Evolutionary conservation across 352 stramenopile species (phyloP).

Genomic region (Globisporangium apiculatum): DNA sequence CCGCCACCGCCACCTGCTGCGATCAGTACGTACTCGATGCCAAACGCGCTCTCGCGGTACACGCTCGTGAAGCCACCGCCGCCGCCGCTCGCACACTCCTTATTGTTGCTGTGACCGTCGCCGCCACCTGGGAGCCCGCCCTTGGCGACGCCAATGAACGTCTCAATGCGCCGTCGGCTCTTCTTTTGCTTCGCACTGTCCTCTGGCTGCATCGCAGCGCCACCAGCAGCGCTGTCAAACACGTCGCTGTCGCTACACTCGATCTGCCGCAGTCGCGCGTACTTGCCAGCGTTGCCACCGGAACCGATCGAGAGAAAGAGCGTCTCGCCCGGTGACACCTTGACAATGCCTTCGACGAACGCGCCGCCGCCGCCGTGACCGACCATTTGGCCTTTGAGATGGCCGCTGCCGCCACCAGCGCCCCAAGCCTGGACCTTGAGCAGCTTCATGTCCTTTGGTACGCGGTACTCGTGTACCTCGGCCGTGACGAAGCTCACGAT

Average conservation of each 20-base stretch:
- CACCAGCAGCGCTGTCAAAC: constrained; percentile 8
- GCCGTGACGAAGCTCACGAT: constrained; percentile 54
- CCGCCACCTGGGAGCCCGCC: constrained; percentile 52
- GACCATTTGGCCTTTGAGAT: constrained; percentile 36
- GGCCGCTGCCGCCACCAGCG: constrained; percentile 54
- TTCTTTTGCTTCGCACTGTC: constrained; percentile 11
- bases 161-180: constrained; percentile 25
- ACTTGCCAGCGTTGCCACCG: constrained; percentile 34
- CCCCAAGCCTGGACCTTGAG: constrained; percentile 75
- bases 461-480: constrained; percentile 57
- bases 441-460: constrained; percentile 49
- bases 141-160: constrained; percentile 29
- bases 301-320: constrained; percentile 53
- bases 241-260: constrained; percentile 16
- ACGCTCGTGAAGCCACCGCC: constrained; percentile 68
- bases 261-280: constrained; percentile 32
- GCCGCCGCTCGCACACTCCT: constrained; percentile 55
- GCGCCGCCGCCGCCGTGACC: constrained; percentile 58
- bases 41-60: constrained; percentile 52
- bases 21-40: constrained; percentile 64
- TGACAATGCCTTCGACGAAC: constrained; percentile 53
- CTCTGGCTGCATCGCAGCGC: not conserved
- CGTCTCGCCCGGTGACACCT: constrained; percentile 61
- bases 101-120: constrained; percentile 56
- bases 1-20: constrained; percentile 56